Base-by-base conservation (phyloP, 129 eudicot genomes). In the Flaveria robusta region DNA sequence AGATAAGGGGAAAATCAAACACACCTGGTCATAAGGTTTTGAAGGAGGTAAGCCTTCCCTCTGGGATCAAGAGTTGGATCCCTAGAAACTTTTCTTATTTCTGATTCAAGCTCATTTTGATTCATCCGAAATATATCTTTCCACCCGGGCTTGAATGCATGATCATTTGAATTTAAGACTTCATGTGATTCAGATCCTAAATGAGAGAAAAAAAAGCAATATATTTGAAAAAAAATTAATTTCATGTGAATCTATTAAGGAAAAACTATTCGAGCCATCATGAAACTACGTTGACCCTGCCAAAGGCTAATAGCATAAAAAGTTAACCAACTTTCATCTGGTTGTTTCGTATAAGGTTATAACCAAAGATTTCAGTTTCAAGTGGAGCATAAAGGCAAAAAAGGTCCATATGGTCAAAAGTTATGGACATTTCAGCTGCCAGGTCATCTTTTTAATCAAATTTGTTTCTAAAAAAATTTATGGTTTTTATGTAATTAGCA, bases 131-230 rank as follows among this genome's bases (percentile, higher is more conserved):
- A 94, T 19, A 94, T 94, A 79, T 94, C 97, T 77, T 94, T 91
- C 98, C 98, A 94, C 56, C 98, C 98, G 70, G 98, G 98, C 89
- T 91, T 94, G 74, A 94, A 94, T 34, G 96, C 89, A 58, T 80
- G 66, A 78, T 91, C 97, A 85, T 75, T 86, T 58, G 83, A 88
- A 71, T 94, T 97, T 77, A 87, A 50, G 19, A 77, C 84, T 82
- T 94, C 98, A 87, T 83, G 88, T 18, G 75, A 31, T 78, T 81
- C 93, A 34, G 72, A 64, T 34, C 86, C 96, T 94, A 56, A 20
- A 20, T 91, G 71, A 41, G 77, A 50, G n/a, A n/a, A n/a, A 5
- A 46, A 74, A 2, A 74, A n/a, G 26, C n/a, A 31, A 29, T 1
- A 2, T 0, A 65, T 14, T 11, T 13, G 8, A 10, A 56, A 52